Evolutionary conservation across 768 basidiomycete genomes (phyloP).

Genomic region (Cystofilobasidium macerans): DNA sequence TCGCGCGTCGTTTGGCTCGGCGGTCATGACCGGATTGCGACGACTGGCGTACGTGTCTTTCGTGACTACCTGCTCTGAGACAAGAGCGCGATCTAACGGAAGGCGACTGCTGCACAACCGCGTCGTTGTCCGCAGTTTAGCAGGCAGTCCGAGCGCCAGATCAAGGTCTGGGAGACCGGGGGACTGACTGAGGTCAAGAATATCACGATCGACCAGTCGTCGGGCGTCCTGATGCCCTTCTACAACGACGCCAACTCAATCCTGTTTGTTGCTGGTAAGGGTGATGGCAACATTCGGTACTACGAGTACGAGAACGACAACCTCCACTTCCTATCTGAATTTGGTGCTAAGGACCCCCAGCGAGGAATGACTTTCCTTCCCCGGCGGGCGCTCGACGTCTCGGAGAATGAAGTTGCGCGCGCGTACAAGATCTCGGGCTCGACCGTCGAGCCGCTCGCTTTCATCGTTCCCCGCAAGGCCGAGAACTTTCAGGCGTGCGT

Average conservation of each 20-base stretch:
- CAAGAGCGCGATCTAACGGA: no score
- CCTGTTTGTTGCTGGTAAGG: conserved; percentile 58
- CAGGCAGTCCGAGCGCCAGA: conserved; percentile 89
- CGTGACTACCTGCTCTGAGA: background rate
- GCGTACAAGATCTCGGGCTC: conserved; percentile 74
- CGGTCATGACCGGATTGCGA: conserved; percentile 72
- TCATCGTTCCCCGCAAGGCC: conserved; percentile 84
- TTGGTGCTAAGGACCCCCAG: conserved; percentile 49
- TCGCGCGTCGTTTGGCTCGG: conserved; percentile 85
- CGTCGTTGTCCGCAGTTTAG: conserved; percentile 48
- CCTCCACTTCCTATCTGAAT: conserved; percentile 57
- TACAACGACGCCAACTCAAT: conserved; percentile 84
- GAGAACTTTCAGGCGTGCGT: conserved; percentile 38
- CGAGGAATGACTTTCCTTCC: conserved; percentile 97
- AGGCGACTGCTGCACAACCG: background rate
- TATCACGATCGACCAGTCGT: conserved; percentile 69
- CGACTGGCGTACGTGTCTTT: conserved; percentile 53
- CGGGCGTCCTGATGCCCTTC: conserved; percentile 74
- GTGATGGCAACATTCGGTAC: conserved; percentile 92
- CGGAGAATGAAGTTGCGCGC: conserved; percentile 87
- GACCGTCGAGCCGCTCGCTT: conserved; percentile 78
- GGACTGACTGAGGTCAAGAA: conserved; percentile 66
- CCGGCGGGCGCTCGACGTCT: conserved; percentile 72
- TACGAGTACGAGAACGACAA: conserved; percentile 87
- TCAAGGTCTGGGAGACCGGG: conserved; percentile 78